These are phyloP conservation scores for Chiua virens DNA, from an alignment of 768 basidiomycete genomes.

Conservation along the genomic window DNA sequence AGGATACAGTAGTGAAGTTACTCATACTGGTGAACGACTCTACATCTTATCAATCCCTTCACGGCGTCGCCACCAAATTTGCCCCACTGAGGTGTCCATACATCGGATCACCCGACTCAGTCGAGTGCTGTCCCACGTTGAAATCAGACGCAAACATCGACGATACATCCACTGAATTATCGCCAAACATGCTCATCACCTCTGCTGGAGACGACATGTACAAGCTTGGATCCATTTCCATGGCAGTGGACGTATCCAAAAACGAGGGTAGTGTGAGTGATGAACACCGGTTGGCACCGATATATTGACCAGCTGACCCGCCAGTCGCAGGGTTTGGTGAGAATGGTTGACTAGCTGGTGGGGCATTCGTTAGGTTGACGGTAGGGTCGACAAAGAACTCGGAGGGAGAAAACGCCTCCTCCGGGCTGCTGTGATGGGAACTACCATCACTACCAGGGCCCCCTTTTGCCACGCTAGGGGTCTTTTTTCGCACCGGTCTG, in stretches of 20 bases:
- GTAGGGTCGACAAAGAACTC: conserved; percentile 61
- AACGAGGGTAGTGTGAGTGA: conserved; percentile 28
- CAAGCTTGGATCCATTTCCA: conserved; percentile 52
- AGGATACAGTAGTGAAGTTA: conserved; percentile 7
- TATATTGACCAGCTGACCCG: conserved; percentile 21
- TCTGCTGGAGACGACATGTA: conserved; percentile 57
- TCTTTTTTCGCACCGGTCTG: conserved; percentile 82
- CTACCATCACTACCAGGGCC: conserved; percentile 41
- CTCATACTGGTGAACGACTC: conserved; percentile 14
- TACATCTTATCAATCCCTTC: conserved; percentile 5
- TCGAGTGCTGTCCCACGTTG: conserved; percentile 23
- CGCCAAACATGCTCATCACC: conserved; percentile 62
- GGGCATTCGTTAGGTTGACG: conserved; percentile 20
- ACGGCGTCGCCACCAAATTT: conserved; percentile 29
- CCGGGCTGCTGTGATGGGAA: conserved; percentile 57
- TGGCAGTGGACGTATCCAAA: conserved; percentile 28
- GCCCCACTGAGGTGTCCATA: conserved; percentile 28
- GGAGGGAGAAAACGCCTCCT: conserved; percentile 62
- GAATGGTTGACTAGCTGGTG: conserved; percentile 23
- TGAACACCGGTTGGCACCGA: conserved; percentile 21
- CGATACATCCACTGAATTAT: conserved; percentile 36
- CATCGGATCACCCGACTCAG: conserved; percentile 26
- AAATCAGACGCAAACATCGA: conserved; percentile 35
- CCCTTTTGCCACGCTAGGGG: conserved; percentile 45
- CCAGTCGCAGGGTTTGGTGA: conserved; percentile 19